Conservation (phyloP, 2,329 filamentous ascomycete species). For the Aspergillus fructus region DNA sequence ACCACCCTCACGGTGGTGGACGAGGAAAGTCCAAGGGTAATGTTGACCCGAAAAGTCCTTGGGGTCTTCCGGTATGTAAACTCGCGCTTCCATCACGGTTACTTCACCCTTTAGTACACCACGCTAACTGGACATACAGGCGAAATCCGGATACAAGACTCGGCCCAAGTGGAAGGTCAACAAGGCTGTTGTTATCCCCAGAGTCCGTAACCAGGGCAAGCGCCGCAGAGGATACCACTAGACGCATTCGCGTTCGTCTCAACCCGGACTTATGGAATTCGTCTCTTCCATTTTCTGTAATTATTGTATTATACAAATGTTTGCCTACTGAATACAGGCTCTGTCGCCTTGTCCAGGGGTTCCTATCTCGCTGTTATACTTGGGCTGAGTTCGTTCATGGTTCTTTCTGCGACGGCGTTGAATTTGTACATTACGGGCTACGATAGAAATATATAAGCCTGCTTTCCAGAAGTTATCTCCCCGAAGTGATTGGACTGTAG, state of each 20-base stretch:
- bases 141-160: slow-evolving; percentile 75
- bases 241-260: not conserved
- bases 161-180: slow-evolving; percentile 85
- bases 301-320: slow-evolving; percentile 21
- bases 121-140: slow-evolving; percentile 34
- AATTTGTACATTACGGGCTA: slow-evolving; percentile 20
- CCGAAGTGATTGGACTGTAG: not conserved
- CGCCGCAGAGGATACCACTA: slow-evolving; percentile 66
- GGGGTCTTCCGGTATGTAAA: slow-evolving; percentile 84
- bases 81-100: slow-evolving; percentile 2
- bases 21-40: slow-evolving; percentile 99
- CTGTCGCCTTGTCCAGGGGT: not conserved
- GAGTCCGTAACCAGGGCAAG: slow-evolving; percentile 88
- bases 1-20: slow-evolving; percentile 98
- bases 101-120: slow-evolving; percentile 1
- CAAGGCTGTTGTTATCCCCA: slow-evolving; percentile 82
- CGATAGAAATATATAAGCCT: slow-evolving; percentile 7
- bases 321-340: slow-evolving; percentile 8
- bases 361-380: not conserved
- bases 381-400: not conserved
- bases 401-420: slow-evolving; percentile 19
- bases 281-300: not conserved
- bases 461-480: not conserved
- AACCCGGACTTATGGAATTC: not conserved
- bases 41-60: slow-evolving; percentile 88